These are phyloP conservation scores for Thalassiosira allenii DNA, from an alignment of 352 stramenopile genomes.

Conservation along the genomic window DNA sequence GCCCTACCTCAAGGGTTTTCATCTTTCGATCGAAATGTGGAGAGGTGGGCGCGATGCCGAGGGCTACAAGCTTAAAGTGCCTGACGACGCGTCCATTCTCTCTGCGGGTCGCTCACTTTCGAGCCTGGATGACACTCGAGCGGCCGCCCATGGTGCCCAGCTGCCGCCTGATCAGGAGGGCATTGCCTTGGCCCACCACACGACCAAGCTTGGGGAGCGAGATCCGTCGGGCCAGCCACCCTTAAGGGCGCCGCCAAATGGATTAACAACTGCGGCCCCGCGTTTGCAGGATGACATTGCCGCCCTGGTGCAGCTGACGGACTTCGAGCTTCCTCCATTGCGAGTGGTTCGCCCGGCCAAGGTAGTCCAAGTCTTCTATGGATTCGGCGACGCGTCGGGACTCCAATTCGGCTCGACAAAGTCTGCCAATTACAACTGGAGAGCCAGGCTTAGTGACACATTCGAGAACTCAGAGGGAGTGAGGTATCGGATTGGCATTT, in stretches of 20 bases:
- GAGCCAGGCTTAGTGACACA: background rate
- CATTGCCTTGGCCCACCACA: background rate
- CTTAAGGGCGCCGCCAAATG: background rate
- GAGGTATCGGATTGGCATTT: constrained; percentile 34
- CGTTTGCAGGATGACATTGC: constrained; percentile 46
- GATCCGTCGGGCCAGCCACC: no score
- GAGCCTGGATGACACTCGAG: background rate
- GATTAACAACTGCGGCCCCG: constrained; percentile 15
- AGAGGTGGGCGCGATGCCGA: constrained; percentile 30
- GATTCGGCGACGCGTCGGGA: constrained; percentile 62
- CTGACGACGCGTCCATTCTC: background rate
- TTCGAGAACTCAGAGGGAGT: background rate
- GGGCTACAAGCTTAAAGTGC: constrained; percentile 46
- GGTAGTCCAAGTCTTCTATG: constrained; percentile 25
- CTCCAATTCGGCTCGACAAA: constrained; percentile 37
- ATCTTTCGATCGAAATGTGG: constrained; percentile 64
- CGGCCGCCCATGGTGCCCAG: background rate
- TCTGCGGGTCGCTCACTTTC: background rate
- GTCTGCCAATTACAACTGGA: constrained; percentile 16
- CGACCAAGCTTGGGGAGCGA: no score
- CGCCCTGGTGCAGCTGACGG: constrained; percentile 28
- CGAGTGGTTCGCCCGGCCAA: constrained; percentile 1
- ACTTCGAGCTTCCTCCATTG: constrained; percentile 17
- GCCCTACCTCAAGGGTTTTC: constrained; percentile 72
- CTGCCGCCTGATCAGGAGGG: background rate